Evolutionary conservation across 305 asterid genomes (phyloP).

Genomic region (Andrographis paniculata): DNA sequence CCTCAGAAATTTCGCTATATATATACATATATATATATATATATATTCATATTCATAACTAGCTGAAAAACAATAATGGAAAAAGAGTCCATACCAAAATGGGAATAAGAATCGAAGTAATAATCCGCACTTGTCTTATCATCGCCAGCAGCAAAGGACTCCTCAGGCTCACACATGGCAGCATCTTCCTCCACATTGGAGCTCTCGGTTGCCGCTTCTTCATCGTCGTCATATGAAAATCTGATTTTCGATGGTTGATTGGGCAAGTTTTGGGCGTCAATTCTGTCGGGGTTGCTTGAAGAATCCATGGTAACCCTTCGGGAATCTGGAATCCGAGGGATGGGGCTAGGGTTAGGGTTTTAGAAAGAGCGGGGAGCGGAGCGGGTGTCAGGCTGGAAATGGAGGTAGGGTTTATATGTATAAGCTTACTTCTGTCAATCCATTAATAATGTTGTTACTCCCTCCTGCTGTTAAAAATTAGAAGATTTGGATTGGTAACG

Average conservation of each 20-base stretch:
- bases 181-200: slow-evolving; percentile 61
- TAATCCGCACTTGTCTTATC: slow-evolving; percentile 93
- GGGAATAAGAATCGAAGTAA: slow-evolving; percentile 96
- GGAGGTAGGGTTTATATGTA: background rate
- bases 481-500: too few species aligned
- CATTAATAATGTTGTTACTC: too few species aligned
- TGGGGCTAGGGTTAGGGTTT: background rate
- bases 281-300: slow-evolving; percentile 5
- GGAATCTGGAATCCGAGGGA: background rate
- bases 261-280: background rate
- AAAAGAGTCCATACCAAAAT: slow-evolving; percentile 46
- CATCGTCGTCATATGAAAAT: slow-evolving; percentile 51
- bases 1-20: too few species aligned
- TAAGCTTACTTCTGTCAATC: too few species aligned
- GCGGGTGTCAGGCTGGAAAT: background rate
- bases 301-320: slow-evolving; percentile 18
- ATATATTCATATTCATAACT: too few species aligned
- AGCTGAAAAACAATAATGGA: background rate
- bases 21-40: too few species aligned
- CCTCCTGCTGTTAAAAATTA: too few species aligned
- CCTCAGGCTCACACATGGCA: slow-evolving; percentile 53
- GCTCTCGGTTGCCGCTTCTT: slow-evolving; percentile 51
- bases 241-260: slow-evolving; percentile 40
- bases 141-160: slow-evolving; percentile 25
- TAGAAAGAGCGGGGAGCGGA: background rate